phyloP scores from a whole-genome alignment of 345 rosid genomes.

The Erodium maritimum region DNA sequence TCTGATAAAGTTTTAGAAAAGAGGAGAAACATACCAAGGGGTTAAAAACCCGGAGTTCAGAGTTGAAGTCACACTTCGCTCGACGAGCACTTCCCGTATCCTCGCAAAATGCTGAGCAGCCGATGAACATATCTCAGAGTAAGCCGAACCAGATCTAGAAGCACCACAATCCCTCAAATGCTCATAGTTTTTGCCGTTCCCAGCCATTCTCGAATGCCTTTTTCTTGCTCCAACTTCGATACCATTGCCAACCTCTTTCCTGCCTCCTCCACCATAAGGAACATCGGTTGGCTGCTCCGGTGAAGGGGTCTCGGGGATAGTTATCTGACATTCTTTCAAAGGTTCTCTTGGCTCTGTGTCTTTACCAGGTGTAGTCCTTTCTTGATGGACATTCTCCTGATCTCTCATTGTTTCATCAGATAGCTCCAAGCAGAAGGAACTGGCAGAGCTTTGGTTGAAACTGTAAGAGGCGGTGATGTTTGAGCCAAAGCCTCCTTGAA shows the following conservation, averaged over 20 bases:
- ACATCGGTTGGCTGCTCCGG: conserved; percentile 82
- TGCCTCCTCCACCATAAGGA: conserved; percentile 32
- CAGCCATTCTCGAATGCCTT: conserved; percentile 54
- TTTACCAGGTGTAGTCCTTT: conserved; percentile 70
- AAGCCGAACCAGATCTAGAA: conserved; percentile 54
- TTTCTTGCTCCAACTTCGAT: conserved; percentile 67
- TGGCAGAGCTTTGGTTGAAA: conserved; percentile 37
- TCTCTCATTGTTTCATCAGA: conserved; percentile 54
- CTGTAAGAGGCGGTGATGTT: conserved; percentile 25
- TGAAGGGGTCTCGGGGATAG: conserved; percentile 97
- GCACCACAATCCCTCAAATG: conserved; percentile 37
- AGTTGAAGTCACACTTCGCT: conserved; percentile 79
- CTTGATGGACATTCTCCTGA: conserved; percentile 78
- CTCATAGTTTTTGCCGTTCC: conserved; percentile 41
- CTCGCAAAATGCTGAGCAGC: conserved; percentile 92
- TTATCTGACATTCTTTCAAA: conserved; percentile 56
- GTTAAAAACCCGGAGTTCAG: conserved; percentile 86
- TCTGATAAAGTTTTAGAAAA: too few species aligned
- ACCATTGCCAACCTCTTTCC: conserved; percentile 65
- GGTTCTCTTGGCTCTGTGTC: conserved; percentile 36
- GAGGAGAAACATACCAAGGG: conserved; percentile 59
- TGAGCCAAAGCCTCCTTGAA: conserved; percentile 49
- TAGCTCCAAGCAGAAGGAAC: conserved; percentile 62
- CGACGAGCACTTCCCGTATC: conserved; percentile 85
- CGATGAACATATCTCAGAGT: conserved; percentile 68